Evolutionary conservation across 352 stramenopile species (phyloP).

Genomic region (Phytophthora crassamura): DNA sequence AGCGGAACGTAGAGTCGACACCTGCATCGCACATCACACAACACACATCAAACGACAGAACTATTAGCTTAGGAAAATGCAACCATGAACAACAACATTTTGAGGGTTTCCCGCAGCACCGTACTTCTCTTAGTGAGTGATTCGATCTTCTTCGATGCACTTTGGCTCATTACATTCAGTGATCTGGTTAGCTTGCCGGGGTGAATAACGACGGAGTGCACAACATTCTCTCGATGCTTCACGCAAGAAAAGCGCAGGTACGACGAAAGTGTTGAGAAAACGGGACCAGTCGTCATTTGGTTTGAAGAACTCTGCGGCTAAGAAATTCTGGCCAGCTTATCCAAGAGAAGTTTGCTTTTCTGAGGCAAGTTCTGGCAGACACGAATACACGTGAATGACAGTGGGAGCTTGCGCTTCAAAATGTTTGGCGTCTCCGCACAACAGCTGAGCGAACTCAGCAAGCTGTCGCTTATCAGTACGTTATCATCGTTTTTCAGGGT

Average conservation of each 20-base stretch:
- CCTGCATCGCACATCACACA: background rate
- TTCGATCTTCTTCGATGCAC: background rate
- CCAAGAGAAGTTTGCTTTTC: background rate
- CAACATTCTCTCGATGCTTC: background rate
- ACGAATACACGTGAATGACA: too few relatives aligned
- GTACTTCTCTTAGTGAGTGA: background rate
- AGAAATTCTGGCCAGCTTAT: slow-evolving; percentile 9
- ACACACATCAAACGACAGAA: too few relatives aligned
- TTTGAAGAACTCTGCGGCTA: background rate
- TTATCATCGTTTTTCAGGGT: too few relatives aligned
- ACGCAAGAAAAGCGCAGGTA: background rate
- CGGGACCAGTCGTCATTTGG: too few relatives aligned
- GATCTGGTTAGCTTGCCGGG: background rate
- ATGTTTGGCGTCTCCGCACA: slow-evolving; percentile 1
- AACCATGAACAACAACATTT: slow-evolving; percentile 14
- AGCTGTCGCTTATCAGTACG: background rate
- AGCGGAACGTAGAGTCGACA: slow-evolving; percentile 17
- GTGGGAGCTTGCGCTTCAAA: background rate
- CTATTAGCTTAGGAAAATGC: background rate
- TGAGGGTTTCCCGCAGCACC: slow-evolving; percentile 6
- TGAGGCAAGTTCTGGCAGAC: too few relatives aligned
- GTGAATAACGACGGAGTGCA: background rate
- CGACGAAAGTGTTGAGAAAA: background rate
- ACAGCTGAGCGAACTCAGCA: background rate
- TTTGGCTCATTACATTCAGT: background rate